phyloP scores from a whole-genome alignment of 2,329 filamentous ascomycete genomes.

The Aspergillus sp. region DNA sequence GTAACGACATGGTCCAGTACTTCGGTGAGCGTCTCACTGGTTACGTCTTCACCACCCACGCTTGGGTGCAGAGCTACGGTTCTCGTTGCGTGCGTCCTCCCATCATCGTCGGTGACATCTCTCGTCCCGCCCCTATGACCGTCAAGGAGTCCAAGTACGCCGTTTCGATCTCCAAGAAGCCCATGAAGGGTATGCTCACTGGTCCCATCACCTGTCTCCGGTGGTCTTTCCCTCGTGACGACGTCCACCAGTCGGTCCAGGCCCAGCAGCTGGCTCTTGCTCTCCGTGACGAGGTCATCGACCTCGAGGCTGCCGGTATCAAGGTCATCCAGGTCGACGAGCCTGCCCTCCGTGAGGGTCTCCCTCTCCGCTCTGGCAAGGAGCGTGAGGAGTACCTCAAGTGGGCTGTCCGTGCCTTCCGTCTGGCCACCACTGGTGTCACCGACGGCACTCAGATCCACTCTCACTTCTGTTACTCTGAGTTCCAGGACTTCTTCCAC shows the following conservation, averaged over 20 bases:
- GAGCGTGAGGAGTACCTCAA: conserved; percentile 96
- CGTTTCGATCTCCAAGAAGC: conserved; percentile 92
- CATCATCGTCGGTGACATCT: conserved; percentile 98
- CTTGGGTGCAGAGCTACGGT: conserved; percentile 97
- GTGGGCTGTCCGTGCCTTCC: conserved; percentile 98
- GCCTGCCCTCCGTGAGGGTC: conserved; percentile 98
- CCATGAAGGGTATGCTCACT: conserved; percentile 99
- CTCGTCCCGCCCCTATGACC: conserved; percentile 93
- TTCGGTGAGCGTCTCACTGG: conserved; percentile 96
- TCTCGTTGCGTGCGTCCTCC: conserved; percentile 97
- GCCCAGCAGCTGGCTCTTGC: conserved; percentile 98
- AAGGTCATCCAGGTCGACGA: conserved; percentile 99
- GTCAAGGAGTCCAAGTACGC: conserved; percentile 99
- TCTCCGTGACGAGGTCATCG: conserved; percentile 95
- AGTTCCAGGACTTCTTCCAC: conserved; percentile 99
- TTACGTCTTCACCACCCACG: conserved; percentile 98
- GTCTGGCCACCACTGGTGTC: conserved; percentile 88
- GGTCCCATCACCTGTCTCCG: conserved; percentile 97
- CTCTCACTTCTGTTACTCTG: conserved; percentile 99
- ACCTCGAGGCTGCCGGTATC: conserved; percentile 94
- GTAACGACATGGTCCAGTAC: conserved; percentile 99
- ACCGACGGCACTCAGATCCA: conserved; percentile 97
- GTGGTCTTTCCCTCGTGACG: conserved; percentile 99
- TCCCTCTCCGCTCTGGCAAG: conserved; percentile 87
- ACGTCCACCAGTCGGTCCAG: conserved; percentile 98